Evolutionary conservation across 495 filamentous ascomycete species (phyloP).

Genomic region (Hypoxylon cercidicola): DNA sequence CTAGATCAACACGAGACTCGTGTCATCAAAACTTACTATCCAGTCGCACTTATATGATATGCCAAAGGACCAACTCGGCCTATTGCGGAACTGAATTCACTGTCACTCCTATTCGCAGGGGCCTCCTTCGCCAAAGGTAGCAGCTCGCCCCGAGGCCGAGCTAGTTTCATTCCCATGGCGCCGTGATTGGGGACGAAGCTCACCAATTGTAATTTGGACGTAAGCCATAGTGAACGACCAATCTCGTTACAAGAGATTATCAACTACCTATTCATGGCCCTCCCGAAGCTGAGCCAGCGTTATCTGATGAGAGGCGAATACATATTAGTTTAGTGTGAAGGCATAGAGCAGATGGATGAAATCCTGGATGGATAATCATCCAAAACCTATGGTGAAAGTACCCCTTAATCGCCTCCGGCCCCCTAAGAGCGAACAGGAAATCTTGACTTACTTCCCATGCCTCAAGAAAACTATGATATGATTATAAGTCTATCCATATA

Average conservation of each 20-base stretch:
- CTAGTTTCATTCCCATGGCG: background rate
- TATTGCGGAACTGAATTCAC: constrained; percentile 6
- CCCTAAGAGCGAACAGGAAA: too few species aligned
- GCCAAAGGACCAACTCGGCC: constrained; percentile 1
- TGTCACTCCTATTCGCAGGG: constrained; percentile 15
- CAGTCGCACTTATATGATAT: constrained; percentile 12
- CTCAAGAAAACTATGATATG: too few species aligned
- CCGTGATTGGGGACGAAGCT: constrained; percentile 14
- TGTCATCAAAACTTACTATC: constrained; percentile 2
- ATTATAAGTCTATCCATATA: too few species aligned
- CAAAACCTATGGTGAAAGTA: too few species aligned
- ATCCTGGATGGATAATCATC: too few species aligned
- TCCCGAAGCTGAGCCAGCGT: too few species aligned
- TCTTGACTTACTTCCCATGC: too few species aligned
- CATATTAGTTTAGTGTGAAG: too few species aligned
- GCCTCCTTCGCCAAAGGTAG: constrained; percentile 9
- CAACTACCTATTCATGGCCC: background rate
- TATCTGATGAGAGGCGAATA: too few species aligned
- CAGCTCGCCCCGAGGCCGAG: constrained; percentile 17
- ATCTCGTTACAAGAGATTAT: background rate
- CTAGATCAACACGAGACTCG: background rate
- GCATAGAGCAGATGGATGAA: too few species aligned
- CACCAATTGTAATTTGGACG: background rate
- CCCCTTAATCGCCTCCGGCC: too few species aligned
- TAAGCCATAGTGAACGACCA: background rate